Evolutionary conservation across 2,329 filamentous ascomycete genomes (phyloP).

Genomic region (Calonectria pseudoturangicola): DNA sequence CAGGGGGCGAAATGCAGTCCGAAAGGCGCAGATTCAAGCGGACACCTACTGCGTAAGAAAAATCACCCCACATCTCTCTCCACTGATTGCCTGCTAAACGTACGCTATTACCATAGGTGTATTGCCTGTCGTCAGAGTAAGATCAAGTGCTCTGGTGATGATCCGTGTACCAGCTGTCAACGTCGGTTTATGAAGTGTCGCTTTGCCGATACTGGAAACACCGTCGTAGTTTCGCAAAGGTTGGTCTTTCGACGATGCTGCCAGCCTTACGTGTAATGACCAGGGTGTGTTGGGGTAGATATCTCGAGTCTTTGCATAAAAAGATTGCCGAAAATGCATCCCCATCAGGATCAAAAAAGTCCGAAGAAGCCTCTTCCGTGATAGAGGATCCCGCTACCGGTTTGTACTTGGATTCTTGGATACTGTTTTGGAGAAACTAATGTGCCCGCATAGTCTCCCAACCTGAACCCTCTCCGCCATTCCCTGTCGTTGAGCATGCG

Average conservation of each 20-base stretch:
- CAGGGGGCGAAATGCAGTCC: constrained; percentile 27
- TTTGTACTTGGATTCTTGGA: not conserved
- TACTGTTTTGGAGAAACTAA: not conserved
- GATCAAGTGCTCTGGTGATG: constrained; percentile 35
- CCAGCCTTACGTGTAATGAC: not conserved
- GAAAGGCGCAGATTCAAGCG: constrained; percentile 34
- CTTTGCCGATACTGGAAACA: constrained; percentile 29
- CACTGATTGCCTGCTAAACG: not conserved
- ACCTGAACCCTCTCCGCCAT: not conserved
- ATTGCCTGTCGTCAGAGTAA: constrained; percentile 34
- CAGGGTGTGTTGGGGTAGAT: constrained; percentile 15
- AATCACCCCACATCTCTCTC: not conserved
- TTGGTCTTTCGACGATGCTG: not conserved
- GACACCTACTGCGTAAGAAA: constrained; percentile 33
- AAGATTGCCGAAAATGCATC: constrained; percentile 28
- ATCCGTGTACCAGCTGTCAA: constrained; percentile 33
- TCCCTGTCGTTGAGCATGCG: constrained; percentile 9
- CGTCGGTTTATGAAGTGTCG: constrained; percentile 33
- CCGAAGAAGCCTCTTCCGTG: not conserved
- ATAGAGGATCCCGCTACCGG: constrained; percentile 6
- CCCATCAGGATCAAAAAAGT: not conserved
- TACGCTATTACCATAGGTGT: constrained; percentile 11
- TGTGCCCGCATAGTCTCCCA: not conserved
- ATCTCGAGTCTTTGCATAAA: constrained; percentile 29
- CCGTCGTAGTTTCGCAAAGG: constrained; percentile 30